Evolutionary conservation across 2,329 filamentous ascomycete genomes (phyloP).

Genomic region (Ascochyta viciae-villosae): DNA sequence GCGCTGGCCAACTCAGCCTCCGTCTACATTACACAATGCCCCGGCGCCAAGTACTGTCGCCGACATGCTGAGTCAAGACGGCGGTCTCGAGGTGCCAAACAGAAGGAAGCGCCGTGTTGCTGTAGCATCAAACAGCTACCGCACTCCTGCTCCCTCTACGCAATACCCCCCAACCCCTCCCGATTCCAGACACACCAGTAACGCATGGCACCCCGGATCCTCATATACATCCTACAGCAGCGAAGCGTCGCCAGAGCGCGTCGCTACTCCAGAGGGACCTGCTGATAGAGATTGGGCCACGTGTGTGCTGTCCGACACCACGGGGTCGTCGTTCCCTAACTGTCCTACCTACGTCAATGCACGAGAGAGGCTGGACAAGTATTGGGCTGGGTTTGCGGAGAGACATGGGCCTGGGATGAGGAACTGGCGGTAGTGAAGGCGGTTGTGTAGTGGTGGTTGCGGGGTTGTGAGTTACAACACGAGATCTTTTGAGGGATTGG

Average conservation of each 20-base stretch:
- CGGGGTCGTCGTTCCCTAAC: neutral
- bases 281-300: neutral
- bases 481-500: neutral
- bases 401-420: neutral
- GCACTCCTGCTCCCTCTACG: neutral
- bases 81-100: neutral
- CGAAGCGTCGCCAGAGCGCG: neutral
- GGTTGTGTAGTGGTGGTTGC: neutral
- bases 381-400: neutral
- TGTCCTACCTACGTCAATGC: neutral
- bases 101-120: neutral
- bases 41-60: neutral
- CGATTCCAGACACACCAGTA: neutral
- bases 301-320: conserved; percentile 2
- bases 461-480: neutral
- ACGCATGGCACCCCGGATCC: neutral
- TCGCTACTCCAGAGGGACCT: neutral
- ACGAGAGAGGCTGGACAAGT: neutral
- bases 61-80: neutral
- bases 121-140: neutral
- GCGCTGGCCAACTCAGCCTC: neutral
- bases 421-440: neutral
- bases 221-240: neutral
- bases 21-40: no score
- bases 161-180: conserved; percentile 5